Evolutionary conservation across 768 basidiomycete genomes (phyloP), one percentile per base, ranked within the genome.

Genomic region (Strobilomyces echinocephalus): DNA sequence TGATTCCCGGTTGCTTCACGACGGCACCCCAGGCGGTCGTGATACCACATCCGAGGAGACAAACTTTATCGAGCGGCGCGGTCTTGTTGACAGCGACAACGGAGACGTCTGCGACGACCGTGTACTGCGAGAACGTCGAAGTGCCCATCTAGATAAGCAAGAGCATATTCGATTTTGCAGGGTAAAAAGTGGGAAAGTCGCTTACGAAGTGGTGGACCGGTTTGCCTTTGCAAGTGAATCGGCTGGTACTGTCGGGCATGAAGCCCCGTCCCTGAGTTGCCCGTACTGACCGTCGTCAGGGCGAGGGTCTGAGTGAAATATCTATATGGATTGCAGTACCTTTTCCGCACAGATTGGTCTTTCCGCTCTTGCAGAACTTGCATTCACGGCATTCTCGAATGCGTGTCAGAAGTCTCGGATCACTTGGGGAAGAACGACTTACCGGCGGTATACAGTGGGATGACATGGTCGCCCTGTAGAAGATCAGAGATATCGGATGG

Each of bases 81-180:
- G 80, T 75, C 55, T 82, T 78, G 73, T 86, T 85, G 55, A 99
- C 85, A 15, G 91, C 84, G 49, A 98, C 97, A 24, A 99, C 90
- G 18, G 95, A 98, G 42, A 94, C 94, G 60, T 99, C 94, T 43
- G 93, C 90, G 3, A 99, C 93, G 54, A 99, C 97, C 8, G 97
- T 97, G 77, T 98, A 99, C 69, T 98, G 95, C n/a, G 95, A 97
- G 77, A 99, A 99, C 3, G 97, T 95, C 31, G 95, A 98, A 26
- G 88, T 92, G 40, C 97, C 97, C 97, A 98, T 99, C 94, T 97
- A 52, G 34, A 30, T 41, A 39, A 36, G 41, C n/a, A 44, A 15
- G 35, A 10, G 38, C 9, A 15, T 41, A 40, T 39, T 44, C 39
- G 5, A 20, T 20, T 20, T 20, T 30, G 43, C 12, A 8, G 34